Evolutionary conservation across 1,139 yeast species (phyloP).

Genomic region (Suhomyces coccinellae): DNA sequence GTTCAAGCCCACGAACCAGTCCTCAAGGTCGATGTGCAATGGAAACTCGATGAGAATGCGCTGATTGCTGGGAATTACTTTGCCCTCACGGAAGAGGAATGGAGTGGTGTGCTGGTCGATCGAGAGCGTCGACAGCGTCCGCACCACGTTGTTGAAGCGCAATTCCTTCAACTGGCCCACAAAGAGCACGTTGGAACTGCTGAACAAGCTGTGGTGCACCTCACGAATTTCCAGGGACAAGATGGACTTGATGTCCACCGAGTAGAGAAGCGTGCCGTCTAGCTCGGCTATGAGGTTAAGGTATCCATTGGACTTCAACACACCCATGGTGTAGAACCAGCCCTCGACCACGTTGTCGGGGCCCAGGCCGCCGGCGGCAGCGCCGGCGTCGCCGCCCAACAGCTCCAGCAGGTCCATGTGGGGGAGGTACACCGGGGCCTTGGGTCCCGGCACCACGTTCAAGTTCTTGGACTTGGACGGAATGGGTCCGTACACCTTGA

Average conservation of each 20-base stretch:
- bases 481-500: conserved; percentile 63
- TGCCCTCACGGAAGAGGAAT: conserved; percentile 38
- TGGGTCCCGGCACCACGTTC: conserved; percentile 44
- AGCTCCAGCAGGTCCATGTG: conserved; percentile 15
- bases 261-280: conserved; percentile 66
- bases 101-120: conserved; percentile 22
- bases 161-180: conserved; percentile 58
- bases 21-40: conserved; percentile 70
- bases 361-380: conserved; percentile 2
- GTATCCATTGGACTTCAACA: conserved; percentile 63
- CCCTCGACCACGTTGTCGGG: conserved; percentile 43
- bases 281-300: conserved; percentile 62
- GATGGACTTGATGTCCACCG: conserved; percentile 57
- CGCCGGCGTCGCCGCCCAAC: conserved; percentile 7
- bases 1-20: conserved; percentile 77
- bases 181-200: conserved; percentile 57
- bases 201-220: conserved; percentile 67
- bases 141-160: conserved; percentile 45
- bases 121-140: conserved; percentile 29
- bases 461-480: conserved; percentile 46
- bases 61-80: conserved; percentile 35
- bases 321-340: conserved; percentile 81
- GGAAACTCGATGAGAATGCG: conserved; percentile 63
- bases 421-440: conserved; percentile 46
- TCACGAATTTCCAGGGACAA: conserved; percentile 68